A percentile compares a stretch with the other conserved stretches of the same genome.
phyloP scores from a whole-genome alignment of 2,329 filamentous ascomycete genomes.

The Teratosphaeria pseudoeucalypti region DNA sequence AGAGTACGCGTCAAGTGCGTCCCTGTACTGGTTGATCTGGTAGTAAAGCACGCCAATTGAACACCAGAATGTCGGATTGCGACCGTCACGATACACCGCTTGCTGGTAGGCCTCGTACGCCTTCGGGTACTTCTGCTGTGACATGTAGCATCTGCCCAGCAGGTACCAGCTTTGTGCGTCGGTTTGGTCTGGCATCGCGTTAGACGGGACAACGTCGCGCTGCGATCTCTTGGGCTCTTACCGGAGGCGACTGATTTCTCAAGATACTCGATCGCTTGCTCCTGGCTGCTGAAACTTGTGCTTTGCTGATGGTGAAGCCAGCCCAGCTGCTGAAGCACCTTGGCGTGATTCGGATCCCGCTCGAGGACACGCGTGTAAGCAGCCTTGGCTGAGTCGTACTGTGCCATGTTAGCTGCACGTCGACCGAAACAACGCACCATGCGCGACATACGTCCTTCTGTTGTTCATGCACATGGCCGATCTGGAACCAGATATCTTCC shows the following conservation, averaged over 20 bases:
- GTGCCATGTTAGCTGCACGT: constrained; percentile 19
- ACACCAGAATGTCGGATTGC: constrained; percentile 98
- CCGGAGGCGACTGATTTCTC: constrained; percentile 92
- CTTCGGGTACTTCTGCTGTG: constrained; percentile 96
- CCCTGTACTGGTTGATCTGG: constrained; percentile 98
- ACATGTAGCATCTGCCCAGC: constrained; percentile 96
- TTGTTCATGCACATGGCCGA: constrained; percentile 96
- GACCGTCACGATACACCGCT: constrained; percentile 92
- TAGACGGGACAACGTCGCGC: constrained; percentile 6
- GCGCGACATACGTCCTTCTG: constrained; percentile 79
- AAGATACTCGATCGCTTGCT: constrained; percentile 91
- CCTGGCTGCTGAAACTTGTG: constrained; percentile 80
- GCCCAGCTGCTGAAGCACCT: constrained; percentile 93
- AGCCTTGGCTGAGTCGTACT: constrained; percentile 88
- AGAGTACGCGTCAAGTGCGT: constrained; percentile 94
- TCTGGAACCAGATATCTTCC: constrained; percentile 99
- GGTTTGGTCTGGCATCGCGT: constrained; percentile 57
- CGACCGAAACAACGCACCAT: background rate
- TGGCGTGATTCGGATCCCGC: constrained; percentile 89
- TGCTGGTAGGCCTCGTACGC: constrained; percentile 98
- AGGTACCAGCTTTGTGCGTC: constrained; percentile 99
- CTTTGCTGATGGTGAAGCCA: constrained; percentile 98
- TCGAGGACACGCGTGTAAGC: constrained; percentile 91
- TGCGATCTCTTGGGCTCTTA: constrained; percentile 37
- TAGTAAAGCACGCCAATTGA: constrained; percentile 98